phyloP scores from a whole-genome alignment of 2,329 filamentous ascomycete genomes.

The Westerdykella aurantiaca region DNA sequence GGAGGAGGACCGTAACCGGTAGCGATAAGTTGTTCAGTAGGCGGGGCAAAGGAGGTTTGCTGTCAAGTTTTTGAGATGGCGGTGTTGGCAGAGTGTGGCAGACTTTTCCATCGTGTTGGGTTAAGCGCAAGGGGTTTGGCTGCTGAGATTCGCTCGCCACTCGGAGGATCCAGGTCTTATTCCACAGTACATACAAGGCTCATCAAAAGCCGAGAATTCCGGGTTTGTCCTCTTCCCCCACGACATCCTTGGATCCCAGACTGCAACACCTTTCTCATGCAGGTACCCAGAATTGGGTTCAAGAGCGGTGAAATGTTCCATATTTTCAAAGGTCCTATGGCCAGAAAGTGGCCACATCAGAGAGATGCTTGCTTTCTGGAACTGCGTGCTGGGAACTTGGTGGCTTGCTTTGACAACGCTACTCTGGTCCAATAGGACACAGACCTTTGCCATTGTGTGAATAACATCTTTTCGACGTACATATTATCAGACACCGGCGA shows the following conservation, averaged over 20 bases:
- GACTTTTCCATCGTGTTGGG: neutral
- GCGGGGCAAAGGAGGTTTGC: conserved; percentile 1
- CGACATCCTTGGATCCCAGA: conserved; percentile 9
- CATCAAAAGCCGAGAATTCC: conserved; percentile 1
- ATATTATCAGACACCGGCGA: no score
- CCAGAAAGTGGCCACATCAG: conserved; percentile 1
- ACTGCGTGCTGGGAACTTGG: no score
- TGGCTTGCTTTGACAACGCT: no score
- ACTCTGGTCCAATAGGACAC: no score
- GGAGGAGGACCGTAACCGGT: conserved; percentile 2
- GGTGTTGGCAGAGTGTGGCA: neutral
- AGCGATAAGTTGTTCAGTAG: conserved; percentile 1
- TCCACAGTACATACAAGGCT: no score
- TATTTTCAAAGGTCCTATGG: conserved; percentile 26
- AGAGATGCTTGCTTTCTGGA: conserved; percentile 3
- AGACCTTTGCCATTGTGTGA: no score
- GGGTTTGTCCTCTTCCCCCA: conserved; percentile 1
- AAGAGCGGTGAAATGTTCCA: conserved; percentile 22
- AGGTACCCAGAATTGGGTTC: conserved; percentile 8
- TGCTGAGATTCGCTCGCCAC: conserved; percentile 3
- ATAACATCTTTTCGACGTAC: no score
- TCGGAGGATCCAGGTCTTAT: conserved; percentile 1
- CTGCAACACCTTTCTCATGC: conserved; percentile 11
- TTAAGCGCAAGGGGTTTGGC: conserved; percentile 5
- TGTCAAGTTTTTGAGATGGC: conserved; percentile 2